Evolutionary conservation across 805 yeast species (phyloP).

Genomic region (Suhomyces canberraensis): DNA sequence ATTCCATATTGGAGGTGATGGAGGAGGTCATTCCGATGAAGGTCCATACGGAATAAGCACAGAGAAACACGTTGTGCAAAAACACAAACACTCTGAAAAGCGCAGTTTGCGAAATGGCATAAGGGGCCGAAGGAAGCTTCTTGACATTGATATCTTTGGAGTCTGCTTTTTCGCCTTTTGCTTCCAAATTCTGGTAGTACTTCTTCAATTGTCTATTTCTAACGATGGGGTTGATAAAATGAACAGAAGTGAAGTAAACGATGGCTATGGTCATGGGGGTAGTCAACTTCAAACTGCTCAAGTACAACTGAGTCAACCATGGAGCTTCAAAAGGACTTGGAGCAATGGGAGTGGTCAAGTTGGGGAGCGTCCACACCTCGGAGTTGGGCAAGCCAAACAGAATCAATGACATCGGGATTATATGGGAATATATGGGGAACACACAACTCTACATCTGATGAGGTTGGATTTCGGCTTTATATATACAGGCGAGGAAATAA

Average conservation of each 20-base stretch:
- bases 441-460: no score
- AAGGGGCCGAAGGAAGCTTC: slow-evolving; percentile 53
- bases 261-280: slow-evolving; percentile 59
- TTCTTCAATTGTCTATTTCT: slow-evolving; percentile 43
- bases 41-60: slow-evolving; percentile 70
- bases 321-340: slow-evolving; percentile 32
- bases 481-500: neutral
- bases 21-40: slow-evolving; percentile 60
- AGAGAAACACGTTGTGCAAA: slow-evolving; percentile 57
- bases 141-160: slow-evolving; percentile 20
- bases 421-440: no score
- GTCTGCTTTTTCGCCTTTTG: slow-evolving; percentile 16
- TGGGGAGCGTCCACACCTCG: slow-evolving; percentile 30
- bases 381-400: slow-evolving; percentile 35
- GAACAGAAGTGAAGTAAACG: slow-evolving; percentile 57
- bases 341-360: slow-evolving; percentile 27
- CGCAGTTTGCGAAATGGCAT: slow-evolving; percentile 39
- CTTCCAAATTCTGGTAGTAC: slow-evolving; percentile 17
- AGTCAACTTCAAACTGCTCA: slow-evolving; percentile 43
- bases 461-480: no score
- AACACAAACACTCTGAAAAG: slow-evolving; percentile 54
- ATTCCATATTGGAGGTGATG: slow-evolving; percentile 39
- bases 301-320: slow-evolving; percentile 33
- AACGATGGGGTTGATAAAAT: slow-evolving; percentile 47
- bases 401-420: slow-evolving; percentile 14